Base-by-base conservation (phyloP, 2,329 filamentous ascomycete genomes). In the Epichloe baconii region DNA sequence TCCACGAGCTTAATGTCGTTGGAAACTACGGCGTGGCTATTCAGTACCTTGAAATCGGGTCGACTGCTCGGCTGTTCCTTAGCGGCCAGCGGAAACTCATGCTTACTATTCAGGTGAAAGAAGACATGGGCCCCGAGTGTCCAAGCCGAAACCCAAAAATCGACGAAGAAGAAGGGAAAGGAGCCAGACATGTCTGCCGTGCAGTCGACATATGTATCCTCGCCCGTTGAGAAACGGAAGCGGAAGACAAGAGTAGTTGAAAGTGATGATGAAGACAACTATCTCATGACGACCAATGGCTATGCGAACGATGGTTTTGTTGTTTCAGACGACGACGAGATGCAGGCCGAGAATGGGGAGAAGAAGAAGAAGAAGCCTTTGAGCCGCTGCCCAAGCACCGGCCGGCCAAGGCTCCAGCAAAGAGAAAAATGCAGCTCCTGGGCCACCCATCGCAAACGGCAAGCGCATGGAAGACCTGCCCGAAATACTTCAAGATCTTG, bases 1-100 rank as follows among this genome's bases (percentile, higher is more conserved):
- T 98, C 26, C 67, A 65, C 14, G 88, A 96, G 66, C 71, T 83
- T 36, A 86, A 88, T 61, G 59, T 67, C 12, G 66, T 69, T 40
- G 64, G 64, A 34, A 64, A 59, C n/a, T 62, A 68, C 52, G 79
- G 79, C 4, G 90, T 95, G 63, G 78, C 87, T 1, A 78, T 81
- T 49, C 81, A 86, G 57, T 95, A 96, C 62, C 73, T 89, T 46
- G 68, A 72, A 53, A 58, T 74, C 26, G 76, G 74, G 19, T 62
- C 62, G 17, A 62, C 61, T 14, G 71, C 74, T 4, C 55, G 61
- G 11, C 55, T 62, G 6, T 80, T 78, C 53, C 57, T 78, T 15
- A 58, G 55, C 1, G 70, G 72, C 2, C 66, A 66, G 52, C 71
- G 68, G 19, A 72, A 70, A 60, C 66, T 81, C 26, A 67, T 71